Evolutionary conservation across 805 yeast species (phyloP).

Genomic region (Limtongozyma cylindracea): DNA sequence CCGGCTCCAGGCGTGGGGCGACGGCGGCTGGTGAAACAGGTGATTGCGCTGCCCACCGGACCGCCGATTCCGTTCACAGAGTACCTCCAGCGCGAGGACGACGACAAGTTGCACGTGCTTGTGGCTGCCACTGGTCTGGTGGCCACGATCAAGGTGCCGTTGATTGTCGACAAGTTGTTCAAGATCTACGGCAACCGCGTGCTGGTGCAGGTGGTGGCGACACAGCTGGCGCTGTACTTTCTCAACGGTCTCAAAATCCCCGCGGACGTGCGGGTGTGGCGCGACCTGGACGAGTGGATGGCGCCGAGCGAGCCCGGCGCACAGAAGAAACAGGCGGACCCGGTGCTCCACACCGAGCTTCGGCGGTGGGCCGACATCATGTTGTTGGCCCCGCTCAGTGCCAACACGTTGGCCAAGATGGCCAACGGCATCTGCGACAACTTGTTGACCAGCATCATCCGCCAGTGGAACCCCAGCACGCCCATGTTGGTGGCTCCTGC

Average conservation of each 20-base stretch:
- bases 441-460: conserved; percentile 13
- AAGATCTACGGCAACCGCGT: conserved; percentile 52
- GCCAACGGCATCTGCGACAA: conserved; percentile 18
- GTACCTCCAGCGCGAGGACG: conserved; percentile 31
- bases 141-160: conserved; percentile 83
- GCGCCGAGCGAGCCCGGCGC: conserved; percentile 7
- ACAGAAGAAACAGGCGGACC: conserved; percentile 2
- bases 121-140: conserved; percentile 93
- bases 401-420: conserved; percentile 17
- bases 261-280: conserved; percentile 65
- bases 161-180: conserved; percentile 67
- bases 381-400: conserved; percentile 19
- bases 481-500: conserved; percentile 21
- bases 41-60: conserved; percentile 28
- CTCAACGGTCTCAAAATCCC: conserved; percentile 31
- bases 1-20: too few species aligned
- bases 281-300: conserved; percentile 86
- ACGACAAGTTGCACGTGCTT: conserved; percentile 66
- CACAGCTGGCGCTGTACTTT: conserved; percentile 59
- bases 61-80: conserved; percentile 57
- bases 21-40: conserved; percentile 19
- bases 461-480: conserved; percentile 17
- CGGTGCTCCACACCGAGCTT: conserved; percentile 15
- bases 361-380: conserved; percentile 21
- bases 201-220: conserved; percentile 66